phyloP scores from a whole-genome alignment of 768 basidiomycete genomes.

The Trametes coccinea region DNA sequence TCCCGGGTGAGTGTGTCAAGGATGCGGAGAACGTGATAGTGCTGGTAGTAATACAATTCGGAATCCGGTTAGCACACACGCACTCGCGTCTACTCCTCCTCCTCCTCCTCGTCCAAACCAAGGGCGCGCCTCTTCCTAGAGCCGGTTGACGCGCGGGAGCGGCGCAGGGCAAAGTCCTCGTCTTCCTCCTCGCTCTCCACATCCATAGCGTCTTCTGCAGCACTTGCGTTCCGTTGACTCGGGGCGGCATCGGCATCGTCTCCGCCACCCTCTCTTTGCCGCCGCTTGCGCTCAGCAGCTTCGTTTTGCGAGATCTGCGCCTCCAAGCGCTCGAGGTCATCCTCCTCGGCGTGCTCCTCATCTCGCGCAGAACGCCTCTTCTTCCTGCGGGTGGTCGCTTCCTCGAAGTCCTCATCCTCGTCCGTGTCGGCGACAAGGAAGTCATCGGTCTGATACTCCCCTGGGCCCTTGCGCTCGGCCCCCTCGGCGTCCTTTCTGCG shows the following conservation, averaged over 20 bases:
- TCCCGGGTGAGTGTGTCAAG: not conserved
- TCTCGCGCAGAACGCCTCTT: conserved; percentile 9
- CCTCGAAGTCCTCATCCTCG: conserved; percentile 44
- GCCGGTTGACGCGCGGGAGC: conserved; percentile 45
- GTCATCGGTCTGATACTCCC: conserved; percentile 82
- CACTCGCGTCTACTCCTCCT: conserved; percentile 46
- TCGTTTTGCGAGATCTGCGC: conserved; percentile 59
- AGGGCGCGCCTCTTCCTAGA: conserved; percentile 58
- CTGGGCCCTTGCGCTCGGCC: conserved; percentile 46
- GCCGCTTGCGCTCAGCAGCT: conserved; percentile 52
- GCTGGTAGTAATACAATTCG: not conserved
- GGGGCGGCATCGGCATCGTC: conserved; percentile 32
- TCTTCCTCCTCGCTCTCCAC: conserved; percentile 78
- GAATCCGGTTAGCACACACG: not conserved
- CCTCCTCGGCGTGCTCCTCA: conserved; percentile 44
- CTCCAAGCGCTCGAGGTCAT: conserved; percentile 72
- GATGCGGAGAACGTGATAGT: not conserved
- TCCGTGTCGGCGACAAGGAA: conserved; percentile 84
- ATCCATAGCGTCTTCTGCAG: conserved; percentile 57
- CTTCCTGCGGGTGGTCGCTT: conserved; percentile 13
- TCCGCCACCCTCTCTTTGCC: conserved; percentile 31
- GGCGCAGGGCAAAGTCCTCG: conserved; percentile 67
- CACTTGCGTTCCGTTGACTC: conserved; percentile 32
- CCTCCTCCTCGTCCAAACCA: conserved; percentile 63
- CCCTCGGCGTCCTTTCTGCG: conserved; percentile 37